These are phyloP conservation scores for Leptographium wingfieldii DNA, from an alignment of 2,329 filamentous ascomycete genomes.

Conservation along the genomic window DNA sequence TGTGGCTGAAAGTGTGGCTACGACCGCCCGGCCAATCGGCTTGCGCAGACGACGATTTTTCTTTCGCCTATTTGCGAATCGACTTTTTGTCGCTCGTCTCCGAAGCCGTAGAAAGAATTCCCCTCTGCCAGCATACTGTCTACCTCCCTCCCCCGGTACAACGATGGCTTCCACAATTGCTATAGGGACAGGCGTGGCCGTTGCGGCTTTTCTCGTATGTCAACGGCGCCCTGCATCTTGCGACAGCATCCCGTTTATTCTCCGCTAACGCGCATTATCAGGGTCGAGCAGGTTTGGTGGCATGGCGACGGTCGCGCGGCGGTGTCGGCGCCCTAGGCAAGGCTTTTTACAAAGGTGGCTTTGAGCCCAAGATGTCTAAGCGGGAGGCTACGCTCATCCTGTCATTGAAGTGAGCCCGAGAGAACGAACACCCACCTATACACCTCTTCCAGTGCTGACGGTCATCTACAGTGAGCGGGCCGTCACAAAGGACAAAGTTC, in stretches of 20 bases:
- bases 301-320: slow-evolving; percentile 69
- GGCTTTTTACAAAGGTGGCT: slow-evolving; percentile 97
- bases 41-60: not conserved
- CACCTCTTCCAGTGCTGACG: not conserved
- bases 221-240: not conserved
- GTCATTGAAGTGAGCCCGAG: slow-evolving; percentile 59
- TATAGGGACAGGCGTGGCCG: slow-evolving; percentile 48
- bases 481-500: slow-evolving; percentile 82
- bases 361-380: slow-evolving; percentile 87
- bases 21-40: not conserved
- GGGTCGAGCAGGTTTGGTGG: slow-evolving; percentile 87
- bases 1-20: slow-evolving; percentile 4
- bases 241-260: not conserved
- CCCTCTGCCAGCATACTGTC: slow-evolving; percentile 7
- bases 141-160: not conserved
- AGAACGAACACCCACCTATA: slow-evolving; percentile 9
- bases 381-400: slow-evolving; percentile 85
- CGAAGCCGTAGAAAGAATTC: not conserved
- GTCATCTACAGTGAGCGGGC: slow-evolving; percentile 56
- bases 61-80: not conserved
- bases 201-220: slow-evolving; percentile 50
- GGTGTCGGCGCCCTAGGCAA: slow-evolving; percentile 71
- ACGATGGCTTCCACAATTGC: slow-evolving; percentile 47
- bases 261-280: slow-evolving; percentile 25
- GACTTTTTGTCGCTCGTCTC: not conserved